Base-by-base conservation (phyloP, 2,329 filamentous ascomycete species). In the Venturia aucupariae region DNA sequence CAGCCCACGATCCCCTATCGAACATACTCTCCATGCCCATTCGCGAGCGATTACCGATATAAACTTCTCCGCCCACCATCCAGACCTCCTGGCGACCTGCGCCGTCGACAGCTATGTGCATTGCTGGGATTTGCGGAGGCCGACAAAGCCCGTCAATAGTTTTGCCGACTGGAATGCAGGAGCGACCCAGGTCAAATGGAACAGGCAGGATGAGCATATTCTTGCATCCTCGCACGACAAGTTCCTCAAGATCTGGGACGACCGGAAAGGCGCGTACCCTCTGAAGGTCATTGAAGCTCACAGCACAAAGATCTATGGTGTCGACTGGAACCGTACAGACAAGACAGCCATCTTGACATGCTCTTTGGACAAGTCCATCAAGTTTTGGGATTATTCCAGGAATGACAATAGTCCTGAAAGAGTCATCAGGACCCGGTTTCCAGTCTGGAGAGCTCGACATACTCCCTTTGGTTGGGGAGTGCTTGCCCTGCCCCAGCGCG, bases 131-230 rank as follows among this genome's bases (percentile, higher is more conserved):
- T 78, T 97, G 57, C 85, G 92, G 42, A 82, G 84, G 61, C 87
- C 91, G 0, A 82, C 82, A 51, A 84, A 88, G 68, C 90, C 91
- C 8, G 89, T 85, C 11, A 80, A 92, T 64, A 90, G 87, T 0
- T 96, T 94, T 72, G 93, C 89, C 66, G 92, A 97, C 76, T 97
- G 92, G 90, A 90, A 92, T 72, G 91, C 92, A 38, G 92, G 92
- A 51, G 92, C 92, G 13, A 96, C 92, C 0, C 93, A 97, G 73
- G 92, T 97, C 68, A 97, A 97, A 76, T 97, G 90, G 82, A 96
- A 92, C 72, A 85, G 92, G 32, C 90, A 93, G 72, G 86, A 96
- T 70, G 82, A 88, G n/a, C 86, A 94, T 72, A 86, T 96, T 35
- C 80, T 97, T 60, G 93, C 93, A 24, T 96, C 92, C 38, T 91